Evolutionary conservation across 2,329 filamentous ascomycete species (phyloP).

Genomic region (Fusarium neocosmosporiellum): DNA sequence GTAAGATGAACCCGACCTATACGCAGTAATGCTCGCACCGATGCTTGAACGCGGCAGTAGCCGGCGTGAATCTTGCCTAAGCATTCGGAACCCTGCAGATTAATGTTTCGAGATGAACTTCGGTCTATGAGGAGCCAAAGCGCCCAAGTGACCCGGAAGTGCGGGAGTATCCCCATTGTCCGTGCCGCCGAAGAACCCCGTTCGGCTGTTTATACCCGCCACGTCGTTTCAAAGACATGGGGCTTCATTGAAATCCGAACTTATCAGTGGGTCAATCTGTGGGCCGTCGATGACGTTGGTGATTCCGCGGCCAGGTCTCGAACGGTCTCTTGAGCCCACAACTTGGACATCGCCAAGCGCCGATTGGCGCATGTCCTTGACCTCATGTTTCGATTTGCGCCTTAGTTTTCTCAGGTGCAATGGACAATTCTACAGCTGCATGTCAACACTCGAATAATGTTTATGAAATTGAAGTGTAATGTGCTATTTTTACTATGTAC

Average conservation of each 20-base stretch:
- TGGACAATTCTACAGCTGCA: not conserved
- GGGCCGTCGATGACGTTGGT: not conserved
- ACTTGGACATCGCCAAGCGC: not conserved
- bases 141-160: not conserved
- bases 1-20: not conserved
- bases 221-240: not conserved
- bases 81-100: not conserved
- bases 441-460: not conserved
- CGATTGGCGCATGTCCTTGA: not conserved
- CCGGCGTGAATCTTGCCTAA: not conserved
- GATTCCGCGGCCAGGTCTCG: not conserved
- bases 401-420: not conserved
- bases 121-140: not conserved
- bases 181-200: not conserved
- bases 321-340: not conserved
- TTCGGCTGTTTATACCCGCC: not conserved
- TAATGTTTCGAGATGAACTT: not conserved
- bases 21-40: not conserved
- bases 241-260: not conserved
- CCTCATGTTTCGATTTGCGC: not conserved
- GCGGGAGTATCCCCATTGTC: not conserved
- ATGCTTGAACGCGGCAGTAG: not conserved
- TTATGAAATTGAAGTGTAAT: not conserved
- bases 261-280: not conserved
- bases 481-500: not conserved